Conservation (phyloP, 2,329 filamentous ascomycete genomes). For the Colletotrichum sp. region DNA sequence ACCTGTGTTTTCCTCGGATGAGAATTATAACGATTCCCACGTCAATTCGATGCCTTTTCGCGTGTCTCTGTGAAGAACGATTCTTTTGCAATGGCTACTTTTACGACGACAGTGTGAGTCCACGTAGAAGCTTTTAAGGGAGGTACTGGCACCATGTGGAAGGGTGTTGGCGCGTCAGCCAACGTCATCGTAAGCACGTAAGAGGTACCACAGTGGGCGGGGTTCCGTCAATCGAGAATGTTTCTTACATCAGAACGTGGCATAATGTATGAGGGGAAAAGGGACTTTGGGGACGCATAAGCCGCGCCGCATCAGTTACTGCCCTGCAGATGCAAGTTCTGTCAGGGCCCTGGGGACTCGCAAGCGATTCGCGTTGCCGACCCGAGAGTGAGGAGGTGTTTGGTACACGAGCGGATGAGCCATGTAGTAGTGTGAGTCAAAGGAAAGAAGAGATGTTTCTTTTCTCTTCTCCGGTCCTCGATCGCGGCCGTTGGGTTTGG, state of each 20-base stretch:
- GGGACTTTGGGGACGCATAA: background rate
- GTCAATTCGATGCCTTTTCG: background rate
- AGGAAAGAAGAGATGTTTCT: background rate
- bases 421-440: background rate
- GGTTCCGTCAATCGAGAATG: background rate
- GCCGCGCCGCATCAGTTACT: background rate
- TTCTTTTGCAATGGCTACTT: too few species aligned
- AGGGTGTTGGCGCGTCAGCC: background rate
- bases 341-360: background rate
- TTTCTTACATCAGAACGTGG: background rate
- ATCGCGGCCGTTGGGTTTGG: background rate
- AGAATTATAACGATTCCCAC: conserved; percentile 3
- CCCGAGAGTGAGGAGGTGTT: background rate
- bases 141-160: rapidly evolving
- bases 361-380: background rate
- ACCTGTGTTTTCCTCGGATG: background rate
- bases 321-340: background rate
- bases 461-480: background rate
- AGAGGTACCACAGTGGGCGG: background rate
- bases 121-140: background rate
- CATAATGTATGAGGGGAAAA: rapidly evolving
- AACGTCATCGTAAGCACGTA: background rate
- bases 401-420: background rate
- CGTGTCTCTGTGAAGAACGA: background rate
- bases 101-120: background rate